Conservation (phyloP, 257 asterid genomes). For the Avicennia marina region DNA sequence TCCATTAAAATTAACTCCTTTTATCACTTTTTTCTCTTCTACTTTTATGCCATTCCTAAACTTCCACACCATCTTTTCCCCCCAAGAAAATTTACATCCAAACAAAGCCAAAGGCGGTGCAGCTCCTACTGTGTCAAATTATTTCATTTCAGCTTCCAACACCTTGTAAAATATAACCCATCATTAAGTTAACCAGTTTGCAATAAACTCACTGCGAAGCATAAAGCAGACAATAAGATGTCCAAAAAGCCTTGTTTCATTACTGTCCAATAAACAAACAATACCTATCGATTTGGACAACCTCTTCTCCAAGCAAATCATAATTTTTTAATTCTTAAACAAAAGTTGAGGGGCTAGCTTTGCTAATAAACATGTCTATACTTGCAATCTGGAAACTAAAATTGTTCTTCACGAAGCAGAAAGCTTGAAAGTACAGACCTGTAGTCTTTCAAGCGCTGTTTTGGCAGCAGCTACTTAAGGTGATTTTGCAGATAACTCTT, state of each 20-base stretch:
- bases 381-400: slow-evolving; percentile 2
- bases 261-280: not conserved
- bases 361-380: not conserved
- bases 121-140: too few species aligned
- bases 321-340: slow-evolving; percentile 2
- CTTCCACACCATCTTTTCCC: too few species aligned
- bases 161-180: too few species aligned
- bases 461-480: slow-evolving; percentile 58
- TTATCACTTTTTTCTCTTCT: too few species aligned
- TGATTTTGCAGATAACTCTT: slow-evolving; percentile 42
- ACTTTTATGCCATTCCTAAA: too few species aligned
- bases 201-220: not conserved
- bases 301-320: slow-evolving; percentile 1
- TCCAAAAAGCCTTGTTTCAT: not conserved
- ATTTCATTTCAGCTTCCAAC: too few species aligned
- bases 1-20: too few species aligned
- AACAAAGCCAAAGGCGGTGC: too few species aligned
- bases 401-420: not conserved
- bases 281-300: not conserved
- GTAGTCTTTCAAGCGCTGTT: slow-evolving; percentile 80
- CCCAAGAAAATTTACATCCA: too few species aligned
- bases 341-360: slow-evolving; percentile 1
- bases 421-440: slow-evolving; percentile 33
- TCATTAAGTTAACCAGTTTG: too few species aligned
- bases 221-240: not conserved